phyloP scores from a whole-genome alignment of 495 filamentous ascomycete species.

The Rhypophila decipiens region DNA sequence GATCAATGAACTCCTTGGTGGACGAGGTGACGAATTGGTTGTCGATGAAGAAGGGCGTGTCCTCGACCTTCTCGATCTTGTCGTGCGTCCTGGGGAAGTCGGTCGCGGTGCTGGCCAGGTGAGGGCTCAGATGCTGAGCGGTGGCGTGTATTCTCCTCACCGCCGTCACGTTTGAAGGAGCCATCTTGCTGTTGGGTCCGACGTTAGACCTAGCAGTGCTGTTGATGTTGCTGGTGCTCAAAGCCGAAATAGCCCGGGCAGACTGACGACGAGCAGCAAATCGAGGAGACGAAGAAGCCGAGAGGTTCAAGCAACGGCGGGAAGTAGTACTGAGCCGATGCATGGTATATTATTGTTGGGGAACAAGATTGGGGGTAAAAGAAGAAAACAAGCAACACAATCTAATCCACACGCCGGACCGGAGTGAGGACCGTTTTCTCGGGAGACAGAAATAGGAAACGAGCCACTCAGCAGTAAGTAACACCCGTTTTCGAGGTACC shows the following conservation, averaged over 20 bases:
- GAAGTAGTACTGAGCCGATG: constrained; percentile 38
- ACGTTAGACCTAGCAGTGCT: no score
- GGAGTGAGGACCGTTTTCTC: no score
- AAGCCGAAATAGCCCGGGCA: constrained; percentile 13
- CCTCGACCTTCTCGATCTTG: constrained; percentile 61
- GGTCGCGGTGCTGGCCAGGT: constrained; percentile 55
- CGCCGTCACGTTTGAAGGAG: constrained; percentile 26
- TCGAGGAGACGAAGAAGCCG: constrained; percentile 9
- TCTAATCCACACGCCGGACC: no score
- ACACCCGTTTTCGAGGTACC: no score
- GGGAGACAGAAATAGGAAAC: no score
- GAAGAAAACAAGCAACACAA: no score
- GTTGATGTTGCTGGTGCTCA: constrained; percentile 3
- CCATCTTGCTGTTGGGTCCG: constrained; percentile 29
- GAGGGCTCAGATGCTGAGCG: constrained; percentile 48
- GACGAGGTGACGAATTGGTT: constrained; percentile 79
- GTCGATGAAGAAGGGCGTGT: constrained; percentile 88
- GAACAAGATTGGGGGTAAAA: no score
- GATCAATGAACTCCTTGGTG: constrained; percentile 78
- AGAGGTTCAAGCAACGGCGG: constrained; percentile 23
- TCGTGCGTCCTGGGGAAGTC: constrained; percentile 80
- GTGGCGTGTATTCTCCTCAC: constrained; percentile 52
- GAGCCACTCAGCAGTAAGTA: no score
- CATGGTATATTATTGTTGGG: no score
- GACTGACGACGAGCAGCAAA: constrained; percentile 11